Percentiles rank a stretch among this genome's conserved stretches.
phyloP scores from a whole-genome alignment of 2,329 filamentous ascomycete species.

The Magnaporthiopsis incrustans region DNA sequence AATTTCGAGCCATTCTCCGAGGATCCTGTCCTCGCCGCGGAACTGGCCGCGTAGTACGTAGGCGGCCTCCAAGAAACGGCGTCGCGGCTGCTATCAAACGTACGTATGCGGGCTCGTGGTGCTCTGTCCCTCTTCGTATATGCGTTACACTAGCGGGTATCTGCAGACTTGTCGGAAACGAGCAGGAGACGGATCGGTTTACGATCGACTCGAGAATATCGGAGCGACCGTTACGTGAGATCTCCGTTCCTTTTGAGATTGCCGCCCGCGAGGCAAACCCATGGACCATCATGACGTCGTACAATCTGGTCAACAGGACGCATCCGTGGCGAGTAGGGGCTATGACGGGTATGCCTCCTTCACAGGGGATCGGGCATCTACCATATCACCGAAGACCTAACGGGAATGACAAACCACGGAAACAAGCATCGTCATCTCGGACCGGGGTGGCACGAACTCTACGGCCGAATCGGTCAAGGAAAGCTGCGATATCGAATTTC shows the following conservation, averaged over 20 bases:
- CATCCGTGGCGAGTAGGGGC: conserved; percentile 56
- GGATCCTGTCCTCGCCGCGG: conserved; percentile 70
- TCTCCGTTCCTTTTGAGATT: conserved; percentile 65
- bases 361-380: not conserved
- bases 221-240: conserved; percentile 57
- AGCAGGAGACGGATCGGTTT: conserved; percentile 61
- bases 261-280: conserved; percentile 60
- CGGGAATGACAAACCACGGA: conserved; percentile 20
- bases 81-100: conserved; percentile 75
- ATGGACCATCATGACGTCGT: conserved; percentile 62
- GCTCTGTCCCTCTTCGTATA: not conserved
- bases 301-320: conserved; percentile 58
- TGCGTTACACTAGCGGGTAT: not conserved
- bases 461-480: conserved; percentile 45
- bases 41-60: conserved; percentile 63
- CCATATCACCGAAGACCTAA: not conserved
- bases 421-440: conserved; percentile 42
- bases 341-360: conserved; percentile 43
- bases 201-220: conserved; percentile 56
- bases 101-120: conserved; percentile 21
- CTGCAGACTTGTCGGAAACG: conserved; percentile 57
- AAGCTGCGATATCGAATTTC: conserved; percentile 52
- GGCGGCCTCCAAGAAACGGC: conserved; percentile 63
- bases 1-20: conserved; percentile 86
- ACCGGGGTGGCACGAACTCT: conserved; percentile 52